These are phyloP conservation scores for Breynia disticha DNA, from an alignment of 441 rosid genomes.

Conservation along the genomic window DNA sequence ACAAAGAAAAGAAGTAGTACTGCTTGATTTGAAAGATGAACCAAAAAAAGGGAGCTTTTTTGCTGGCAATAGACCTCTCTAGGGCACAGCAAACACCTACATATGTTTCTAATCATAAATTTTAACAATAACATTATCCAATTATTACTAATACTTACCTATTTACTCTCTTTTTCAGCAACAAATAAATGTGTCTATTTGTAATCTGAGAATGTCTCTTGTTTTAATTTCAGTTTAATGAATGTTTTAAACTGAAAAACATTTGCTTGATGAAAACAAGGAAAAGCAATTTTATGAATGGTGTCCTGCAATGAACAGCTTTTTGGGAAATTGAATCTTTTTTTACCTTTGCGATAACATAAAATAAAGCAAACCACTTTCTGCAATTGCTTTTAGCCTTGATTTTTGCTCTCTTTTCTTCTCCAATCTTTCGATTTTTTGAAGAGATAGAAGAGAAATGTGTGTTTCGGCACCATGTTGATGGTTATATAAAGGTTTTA, in stretches of 20 bases:
- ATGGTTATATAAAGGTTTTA: slow-evolving; percentile 11
- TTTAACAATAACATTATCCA: no score
- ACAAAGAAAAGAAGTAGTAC: slow-evolving; percentile 4
- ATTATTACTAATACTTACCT: no score
- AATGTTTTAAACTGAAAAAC: no score
- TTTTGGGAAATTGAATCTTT: slow-evolving; percentile 1
- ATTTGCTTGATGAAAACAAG: not conserved
- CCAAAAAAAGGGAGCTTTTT: slow-evolving; percentile 9
- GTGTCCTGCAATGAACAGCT: slow-evolving; percentile 21
- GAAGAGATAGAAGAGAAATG: not conserved
- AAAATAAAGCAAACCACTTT: slow-evolving; percentile 28
- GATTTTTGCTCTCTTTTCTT: slow-evolving; percentile 14
- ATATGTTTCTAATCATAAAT: not conserved
- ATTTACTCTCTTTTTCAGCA: no score
- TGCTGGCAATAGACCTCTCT: not conserved
- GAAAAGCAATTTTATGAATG: slow-evolving; percentile 18
- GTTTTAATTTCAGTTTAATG: no score
- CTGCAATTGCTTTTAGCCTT: slow-evolving; percentile 19
- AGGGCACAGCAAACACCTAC: slow-evolving; percentile 6
- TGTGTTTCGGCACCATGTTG: slow-evolving; percentile 10
- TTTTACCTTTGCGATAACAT: slow-evolving; percentile 1
- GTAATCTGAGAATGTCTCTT: no score
- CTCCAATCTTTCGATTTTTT: not conserved
- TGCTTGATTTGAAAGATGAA: slow-evolving; percentile 18
- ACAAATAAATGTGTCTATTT: no score